Evolutionary conservation across 78 protist genomes (phyloP), one percentile per base, ranked within the genome.

Genomic region (Pigoraptor vietnamica): DNA sequence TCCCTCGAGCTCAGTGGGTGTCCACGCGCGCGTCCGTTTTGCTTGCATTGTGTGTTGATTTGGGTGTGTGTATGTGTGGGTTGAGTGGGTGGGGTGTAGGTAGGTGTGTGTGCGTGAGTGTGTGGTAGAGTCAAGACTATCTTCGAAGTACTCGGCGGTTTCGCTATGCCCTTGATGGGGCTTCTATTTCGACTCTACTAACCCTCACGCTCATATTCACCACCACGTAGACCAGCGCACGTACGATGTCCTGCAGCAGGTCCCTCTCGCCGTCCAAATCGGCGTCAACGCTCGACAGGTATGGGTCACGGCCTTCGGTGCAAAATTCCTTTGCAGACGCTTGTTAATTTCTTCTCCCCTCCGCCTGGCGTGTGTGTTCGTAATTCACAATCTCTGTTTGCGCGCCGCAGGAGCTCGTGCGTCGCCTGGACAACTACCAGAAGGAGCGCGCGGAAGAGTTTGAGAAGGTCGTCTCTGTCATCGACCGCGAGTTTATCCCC

Each of bases 241-340:
- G 2, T 93, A 86, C 87, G 94, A 91, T 55, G 24, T 79, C 23
- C 81, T 95, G n/a, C 95, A 93, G 40, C 87, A 93, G 6, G 55
- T 95, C 32, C 97, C 97, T 35, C 82, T 92, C 36, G 97, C 94
- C 0, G n/a, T 86, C 0, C 94, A 94, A 23, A 39, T 95, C 10
- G 90, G 81, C 33, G 37, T n/a, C 32, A 89, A 94, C 86, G 96
- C 96, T 24, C 84, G 96, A 79, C 84, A 79, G 67, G 67, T 48
- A 21, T 48, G 67, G 67, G 6, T 48, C 29, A 21, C 29, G 6
- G 67, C 67, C 67, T 48, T 21, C n/a, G n/a, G n/a, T n/a, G n/a
- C n/a, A n/a, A n/a, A n/a, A n/a, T n/a, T n/a, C n/a, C n/a, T n/a
- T n/a, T n/a, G n/a, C n/a, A n/a, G n/a, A n/a, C n/a, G n/a, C n/a